These are phyloP conservation scores for Cyberlindnera euphorbiiphila DNA, from an alignment of 805 yeast species.

Conservation along the genomic window DNA sequence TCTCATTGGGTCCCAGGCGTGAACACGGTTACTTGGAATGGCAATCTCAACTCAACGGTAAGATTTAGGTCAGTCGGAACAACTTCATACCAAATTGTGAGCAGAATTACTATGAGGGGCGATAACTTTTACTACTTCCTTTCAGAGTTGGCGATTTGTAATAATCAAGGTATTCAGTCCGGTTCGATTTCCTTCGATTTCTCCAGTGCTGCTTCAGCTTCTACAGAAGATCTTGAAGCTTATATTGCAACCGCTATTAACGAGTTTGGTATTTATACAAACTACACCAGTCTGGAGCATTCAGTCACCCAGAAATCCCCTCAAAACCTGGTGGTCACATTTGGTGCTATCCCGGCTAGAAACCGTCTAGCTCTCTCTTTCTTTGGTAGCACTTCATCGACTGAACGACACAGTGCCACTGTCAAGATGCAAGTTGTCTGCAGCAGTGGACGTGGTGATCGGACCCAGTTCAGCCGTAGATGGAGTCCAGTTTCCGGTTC, in stretches of 20 bases:
- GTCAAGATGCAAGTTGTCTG: neutral
- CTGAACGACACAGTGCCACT: neutral
- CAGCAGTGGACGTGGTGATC: too few species aligned
- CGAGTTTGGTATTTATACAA: slow-evolving; percentile 1
- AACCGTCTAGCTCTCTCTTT: slow-evolving; percentile 10
- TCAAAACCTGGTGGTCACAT: neutral
- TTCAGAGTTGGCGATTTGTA: slow-evolving; percentile 7
- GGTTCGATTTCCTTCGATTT: slow-evolving; percentile 10
- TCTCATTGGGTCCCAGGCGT: slow-evolving; percentile 11
- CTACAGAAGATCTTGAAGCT: slow-evolving; percentile 2
- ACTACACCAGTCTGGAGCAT: neutral
- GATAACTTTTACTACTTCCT: slow-evolving; percentile 14
- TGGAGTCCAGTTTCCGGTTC: slow-evolving; percentile 7
- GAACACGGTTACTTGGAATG: slow-evolving; percentile 18
- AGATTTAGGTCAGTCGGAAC: neutral
- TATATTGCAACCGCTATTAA: slow-evolving; percentile 3
- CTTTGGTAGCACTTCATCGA: neutral
- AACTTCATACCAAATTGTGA: neutral
- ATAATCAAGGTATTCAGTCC: slow-evolving; percentile 1
- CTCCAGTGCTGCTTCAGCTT: neutral
- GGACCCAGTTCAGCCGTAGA: neutral
- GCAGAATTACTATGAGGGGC: slow-evolving; percentile 17
- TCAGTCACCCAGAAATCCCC: neutral
- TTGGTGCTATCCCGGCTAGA: slow-evolving; percentile 12
- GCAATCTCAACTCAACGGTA: slow-evolving; percentile 5